Evolutionary conservation across 169 alveolate species (phyloP).

Genomic region (Cryptosporidium sp.): DNA sequence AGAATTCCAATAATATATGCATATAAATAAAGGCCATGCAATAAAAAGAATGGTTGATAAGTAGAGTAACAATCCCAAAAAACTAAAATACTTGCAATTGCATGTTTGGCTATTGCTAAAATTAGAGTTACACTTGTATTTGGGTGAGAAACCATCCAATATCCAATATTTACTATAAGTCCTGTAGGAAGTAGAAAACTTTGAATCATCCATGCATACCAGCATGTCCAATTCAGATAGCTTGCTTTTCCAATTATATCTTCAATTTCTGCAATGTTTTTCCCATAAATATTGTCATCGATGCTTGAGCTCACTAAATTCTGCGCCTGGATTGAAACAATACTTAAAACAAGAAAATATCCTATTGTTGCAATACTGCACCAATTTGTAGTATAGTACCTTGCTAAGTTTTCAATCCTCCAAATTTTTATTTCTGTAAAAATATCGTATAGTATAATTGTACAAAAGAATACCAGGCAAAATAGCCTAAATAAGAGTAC

Average conservation of each 20-base stretch:
- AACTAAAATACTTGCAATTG: slow-evolving; percentile 63
- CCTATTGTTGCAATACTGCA: slow-evolving; percentile 75
- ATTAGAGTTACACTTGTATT: slow-evolving; percentile 38
- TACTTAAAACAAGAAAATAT: slow-evolving; percentile 38
- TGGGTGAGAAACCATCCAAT: slow-evolving; percentile 76
- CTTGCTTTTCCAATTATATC: slow-evolving; percentile 35
- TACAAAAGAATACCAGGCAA: slow-evolving; percentile 21
- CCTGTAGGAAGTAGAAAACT: slow-evolving; percentile 71
- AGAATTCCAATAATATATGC: slow-evolving; percentile 52
- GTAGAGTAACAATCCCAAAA: slow-evolving; percentile 72
- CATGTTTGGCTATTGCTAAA: slow-evolving; percentile 54
- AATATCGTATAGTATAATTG: slow-evolving; percentile 47
- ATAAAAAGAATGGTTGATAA: slow-evolving; percentile 61
- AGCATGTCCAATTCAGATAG: slow-evolving; percentile 67
- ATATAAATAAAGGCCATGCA: slow-evolving; percentile 63
- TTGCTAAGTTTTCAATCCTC: slow-evolving; percentile 60
- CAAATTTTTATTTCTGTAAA: slow-evolving; percentile 67
- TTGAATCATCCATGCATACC: slow-evolving; percentile 76
- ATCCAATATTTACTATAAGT: slow-evolving; percentile 69
- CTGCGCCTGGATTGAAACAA: slow-evolving; percentile 58
- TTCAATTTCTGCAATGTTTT: slow-evolving; percentile 37
- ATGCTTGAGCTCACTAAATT: slow-evolving; percentile 25
- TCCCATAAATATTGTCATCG: slow-evolving; percentile 45
- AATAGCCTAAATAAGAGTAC: slow-evolving; percentile 50
- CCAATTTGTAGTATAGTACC: slow-evolving; percentile 72